Evolutionary conservation across 2,329 filamentous ascomycete genomes (phyloP).

Genomic region (Paramyrothecium sp.): DNA sequence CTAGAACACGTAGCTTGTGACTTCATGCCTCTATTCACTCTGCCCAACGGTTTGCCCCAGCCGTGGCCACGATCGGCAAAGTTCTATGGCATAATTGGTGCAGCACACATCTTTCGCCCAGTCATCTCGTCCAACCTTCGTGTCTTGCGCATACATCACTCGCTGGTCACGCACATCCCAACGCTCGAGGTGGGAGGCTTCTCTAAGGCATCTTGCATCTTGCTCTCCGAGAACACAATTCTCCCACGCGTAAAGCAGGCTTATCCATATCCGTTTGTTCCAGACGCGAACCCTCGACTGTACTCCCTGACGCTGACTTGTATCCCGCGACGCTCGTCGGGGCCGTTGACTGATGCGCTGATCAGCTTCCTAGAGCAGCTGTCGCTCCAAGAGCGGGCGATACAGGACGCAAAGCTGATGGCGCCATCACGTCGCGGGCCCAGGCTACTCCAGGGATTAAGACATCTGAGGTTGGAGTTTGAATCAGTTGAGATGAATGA

Average conservation of each 20-base stretch:
- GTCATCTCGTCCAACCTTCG: constrained; percentile 53
- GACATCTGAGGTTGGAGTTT: constrained; percentile 54
- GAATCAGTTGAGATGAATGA: constrained; percentile 40
- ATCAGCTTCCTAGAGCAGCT: constrained; percentile 44
- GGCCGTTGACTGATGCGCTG: constrained; percentile 47
- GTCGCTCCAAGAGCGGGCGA: constrained; percentile 46
- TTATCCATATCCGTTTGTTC: constrained; percentile 47
- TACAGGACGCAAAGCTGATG: constrained; percentile 28
- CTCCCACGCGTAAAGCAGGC: constrained; percentile 40
- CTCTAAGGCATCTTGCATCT: constrained; percentile 31
- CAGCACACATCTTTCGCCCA: constrained; percentile 48
- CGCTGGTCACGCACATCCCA: constrained; percentile 54
- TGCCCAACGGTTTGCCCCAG: constrained; percentile 4
- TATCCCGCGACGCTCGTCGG: constrained; percentile 52
- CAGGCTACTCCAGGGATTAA: constrained; percentile 47
- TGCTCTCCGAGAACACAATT: constrained; percentile 44
- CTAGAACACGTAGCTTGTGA: constrained; percentile 55
- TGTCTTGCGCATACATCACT: constrained; percentile 56
- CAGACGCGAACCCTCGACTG: constrained; percentile 57
- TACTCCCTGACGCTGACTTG: constrained; percentile 50
- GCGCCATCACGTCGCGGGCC: constrained; percentile 35
- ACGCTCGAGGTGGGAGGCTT: constrained; percentile 38
- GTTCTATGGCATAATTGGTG: constrained; percentile 43
- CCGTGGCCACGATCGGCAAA: constrained; percentile 26
- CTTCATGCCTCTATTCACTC: constrained; percentile 29